These are phyloP conservation scores for Hypholoma fasciculare DNA, from an alignment of 768 basidiomycete genomes.

Conservation along the genomic window DNA sequence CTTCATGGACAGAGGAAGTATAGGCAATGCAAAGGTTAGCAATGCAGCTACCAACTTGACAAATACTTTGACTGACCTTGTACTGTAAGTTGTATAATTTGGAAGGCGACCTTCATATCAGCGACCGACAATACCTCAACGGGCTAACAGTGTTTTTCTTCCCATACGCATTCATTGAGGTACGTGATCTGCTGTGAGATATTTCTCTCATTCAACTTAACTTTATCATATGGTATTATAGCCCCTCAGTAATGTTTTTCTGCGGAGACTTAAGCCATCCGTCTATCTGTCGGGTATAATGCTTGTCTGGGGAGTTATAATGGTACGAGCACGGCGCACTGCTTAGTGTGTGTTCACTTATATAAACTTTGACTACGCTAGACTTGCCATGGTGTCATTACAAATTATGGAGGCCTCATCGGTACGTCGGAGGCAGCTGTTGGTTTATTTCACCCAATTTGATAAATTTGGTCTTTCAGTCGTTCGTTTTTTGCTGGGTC, in stretches of 20 bases:
- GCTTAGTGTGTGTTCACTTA: background rate
- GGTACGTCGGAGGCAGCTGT: conserved; percentile 34
- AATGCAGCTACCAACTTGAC: background rate
- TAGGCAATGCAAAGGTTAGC: conserved; percentile 49
- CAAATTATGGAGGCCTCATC: conserved; percentile 58
- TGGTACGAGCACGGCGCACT: conserved; percentile 42
- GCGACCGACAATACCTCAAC: conserved; percentile 63
- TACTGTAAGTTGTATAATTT: conserved; percentile 53
- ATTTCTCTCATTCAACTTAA: background rate
- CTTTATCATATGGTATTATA: background rate
- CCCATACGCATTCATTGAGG: conserved; percentile 72
- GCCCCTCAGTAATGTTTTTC: conserved; percentile 47
- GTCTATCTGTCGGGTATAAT: conserved; percentile 75
- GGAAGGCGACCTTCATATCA: conserved; percentile 56
- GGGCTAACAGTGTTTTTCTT: conserved; percentile 60
- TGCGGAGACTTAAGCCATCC: conserved; percentile 72
- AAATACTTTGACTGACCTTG: background rate
- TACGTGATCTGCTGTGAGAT: conserved; percentile 43
- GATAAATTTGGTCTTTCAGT: conserved; percentile 48
- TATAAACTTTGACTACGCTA: conserved; percentile 20
- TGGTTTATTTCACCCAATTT: conserved; percentile 39
- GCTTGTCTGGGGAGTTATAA: conserved; percentile 72
- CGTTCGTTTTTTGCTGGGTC: conserved; percentile 62
- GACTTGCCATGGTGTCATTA: conserved; percentile 67
- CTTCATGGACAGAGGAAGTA: conserved; percentile 54